Percentiles rank a stretch among this genome's conserved stretches.
These are phyloP conservation scores for Leishmania arabica DNA, from an alignment of 208 protist genomes.

Conservation along the genomic window DNA sequence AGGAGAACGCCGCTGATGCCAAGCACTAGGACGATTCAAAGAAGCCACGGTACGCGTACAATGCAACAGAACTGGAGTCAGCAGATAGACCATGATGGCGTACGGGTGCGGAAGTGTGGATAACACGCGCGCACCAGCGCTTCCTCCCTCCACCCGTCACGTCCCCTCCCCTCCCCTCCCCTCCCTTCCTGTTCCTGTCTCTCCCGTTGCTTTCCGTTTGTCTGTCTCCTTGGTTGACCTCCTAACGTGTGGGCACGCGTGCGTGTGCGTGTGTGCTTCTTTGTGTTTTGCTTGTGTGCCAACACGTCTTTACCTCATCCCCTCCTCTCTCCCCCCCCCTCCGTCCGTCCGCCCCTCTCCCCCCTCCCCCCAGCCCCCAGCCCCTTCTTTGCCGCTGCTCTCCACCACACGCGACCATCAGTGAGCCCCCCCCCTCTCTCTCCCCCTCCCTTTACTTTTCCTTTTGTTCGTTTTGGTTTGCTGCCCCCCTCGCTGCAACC, in stretches of 20 bases:
- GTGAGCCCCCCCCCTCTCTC: too few species aligned
- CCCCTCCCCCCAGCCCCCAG: neutral
- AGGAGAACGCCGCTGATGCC: constrained; percentile 11
- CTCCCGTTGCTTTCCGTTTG: neutral
- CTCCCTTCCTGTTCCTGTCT: too few species aligned
- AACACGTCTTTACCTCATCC: neutral
- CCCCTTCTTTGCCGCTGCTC: neutral
- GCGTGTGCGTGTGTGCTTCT: neutral
- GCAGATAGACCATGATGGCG: neutral
- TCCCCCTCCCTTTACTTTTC: neutral
- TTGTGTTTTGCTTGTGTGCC: neutral
- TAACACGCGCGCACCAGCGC: neutral
- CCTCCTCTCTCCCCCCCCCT: too few species aligned
- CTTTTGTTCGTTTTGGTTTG: neutral
- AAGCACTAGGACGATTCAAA: constrained; percentile 23
- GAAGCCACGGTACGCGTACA: neutral
- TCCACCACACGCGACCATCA: neutral
- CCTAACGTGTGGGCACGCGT: too few species aligned
- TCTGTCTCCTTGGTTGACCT: neutral
- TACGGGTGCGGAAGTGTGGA: neutral
- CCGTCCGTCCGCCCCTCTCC: too few species aligned
- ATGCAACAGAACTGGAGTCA: neutral
- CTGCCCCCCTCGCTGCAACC: neutral
- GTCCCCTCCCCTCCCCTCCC: too few species aligned
- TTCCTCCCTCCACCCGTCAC: neutral